Evolutionary conservation across 2,329 filamentous ascomycete species (phyloP), one percentile per base, ranked within the genome.

Genomic region (Capronia epimyces): DNA sequence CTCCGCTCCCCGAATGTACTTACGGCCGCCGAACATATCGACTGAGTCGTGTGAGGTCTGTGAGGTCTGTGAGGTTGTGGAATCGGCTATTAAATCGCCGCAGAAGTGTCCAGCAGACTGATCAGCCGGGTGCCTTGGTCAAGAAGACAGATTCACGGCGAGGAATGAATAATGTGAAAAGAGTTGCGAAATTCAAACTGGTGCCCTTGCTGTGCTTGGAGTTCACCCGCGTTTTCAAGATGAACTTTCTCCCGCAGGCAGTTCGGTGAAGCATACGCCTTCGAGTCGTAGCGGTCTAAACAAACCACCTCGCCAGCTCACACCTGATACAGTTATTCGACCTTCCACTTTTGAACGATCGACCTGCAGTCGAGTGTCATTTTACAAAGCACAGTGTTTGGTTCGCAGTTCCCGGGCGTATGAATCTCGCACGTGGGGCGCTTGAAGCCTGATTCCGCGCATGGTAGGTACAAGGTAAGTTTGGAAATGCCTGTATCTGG

Each of bases 1-100:
- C 32, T 29, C 10, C 16, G 9, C 7, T 18, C n/a, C n/a, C n/a
- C n/a, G 40, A 32, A 12, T 32, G 29, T 32, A 54, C 56, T n/a
- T 52, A 58, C 56, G 55, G 32, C 52, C 57, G 43, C 46, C 52
- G 42, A 58, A 56, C 56, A 58, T 58, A 2, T 40, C 50, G 45
- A 24, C 22, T 25, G 29, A 6, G 8, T 44, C 22, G n/a, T 13
- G 40, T 21, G 9, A 39, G 45, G n/a, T n/a, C n/a, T n/a, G n/a
- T n/a, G n/a, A n/a, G n/a, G n/a, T 6, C 8, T 18, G 6, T 18
- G 20, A 15, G 43, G 32, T 21, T 21, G 13, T 4, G 13, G 29
- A 31, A 22, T 9, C 12, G 6, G 6, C 6, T 29, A 12, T 29
- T 12, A 7, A 7, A 7, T 29, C 12, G 25, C 25, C 6, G 25